A percentile compares a stretch with the other conserved stretches of the same genome.
phyloP scores from a whole-genome alignment of 805 yeast genomes.

The Kregervanrija delftensis region DNA sequence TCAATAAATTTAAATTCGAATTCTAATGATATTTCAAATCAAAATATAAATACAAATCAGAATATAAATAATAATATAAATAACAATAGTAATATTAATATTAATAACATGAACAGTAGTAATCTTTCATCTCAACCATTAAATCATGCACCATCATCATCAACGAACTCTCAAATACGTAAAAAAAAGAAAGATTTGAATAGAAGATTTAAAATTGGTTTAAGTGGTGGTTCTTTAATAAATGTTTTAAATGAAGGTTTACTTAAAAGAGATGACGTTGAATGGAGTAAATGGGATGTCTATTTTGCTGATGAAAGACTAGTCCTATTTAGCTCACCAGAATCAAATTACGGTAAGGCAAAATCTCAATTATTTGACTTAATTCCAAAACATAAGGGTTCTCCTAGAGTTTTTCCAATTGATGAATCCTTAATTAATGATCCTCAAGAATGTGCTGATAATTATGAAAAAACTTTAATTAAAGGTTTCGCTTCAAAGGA shows the following conservation, averaged over 20 bases:
- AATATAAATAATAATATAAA: background rate
- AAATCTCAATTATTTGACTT: constrained; percentile 74
- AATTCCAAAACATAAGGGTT: constrained; percentile 40
- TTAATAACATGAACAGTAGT: constrained; percentile 1
- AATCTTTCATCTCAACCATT: constrained; percentile 8
- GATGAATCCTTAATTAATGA: constrained; percentile 69
- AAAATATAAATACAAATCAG: background rate
- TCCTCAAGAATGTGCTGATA: constrained; percentile 91
- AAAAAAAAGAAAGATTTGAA: constrained; percentile 50
- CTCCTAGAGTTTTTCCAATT: constrained; percentile 77
- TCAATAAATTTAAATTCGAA: background rate
- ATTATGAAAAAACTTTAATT: constrained; percentile 79
- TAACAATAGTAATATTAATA: constrained; percentile 8
- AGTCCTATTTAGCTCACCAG: constrained; percentile 77
- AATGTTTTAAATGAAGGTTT: constrained; percentile 84
- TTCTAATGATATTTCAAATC: background rate
- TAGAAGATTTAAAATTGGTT: constrained; percentile 79
- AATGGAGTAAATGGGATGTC: constrained; percentile 93
- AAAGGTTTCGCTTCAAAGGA: constrained; percentile 93
- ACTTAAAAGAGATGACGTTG: constrained; percentile 57
- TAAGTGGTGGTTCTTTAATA: constrained; percentile 89
- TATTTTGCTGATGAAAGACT: constrained; percentile 95
- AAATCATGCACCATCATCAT: constrained; percentile 8
- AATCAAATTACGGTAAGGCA: constrained; percentile 86
- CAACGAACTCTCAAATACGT: constrained; percentile 25